Base-by-base conservation (phyloP, 2,329 filamentous ascomycete species). In the Penicillium sp. region DNA sequence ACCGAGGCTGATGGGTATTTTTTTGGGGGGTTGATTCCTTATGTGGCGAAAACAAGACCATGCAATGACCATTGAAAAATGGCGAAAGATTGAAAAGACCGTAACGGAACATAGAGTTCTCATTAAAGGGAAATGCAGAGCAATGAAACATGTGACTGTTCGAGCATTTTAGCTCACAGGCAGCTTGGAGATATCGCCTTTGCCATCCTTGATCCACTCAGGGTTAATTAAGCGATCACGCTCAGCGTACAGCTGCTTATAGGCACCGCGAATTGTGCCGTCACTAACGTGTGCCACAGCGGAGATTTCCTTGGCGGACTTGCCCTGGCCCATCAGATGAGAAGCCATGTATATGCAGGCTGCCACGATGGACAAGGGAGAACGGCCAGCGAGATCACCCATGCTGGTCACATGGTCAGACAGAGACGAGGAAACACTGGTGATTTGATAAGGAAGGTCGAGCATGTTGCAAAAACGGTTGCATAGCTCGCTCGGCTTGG, bases 321-420 rank as follows among this genome's bases (percentile, higher is more conserved):
- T 89, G 18, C 85, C 79, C 61, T 94, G 84, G 51, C 87, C 89
- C 76, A 96, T 87, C 34, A 97, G 81, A 66, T 93, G 85, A 28
- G 90, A 91, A 4, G 93, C 89, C 85, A 97, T 94, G 79, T 94
- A 99, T 72, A 99, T 96, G 71, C 91, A 95, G 29, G 94, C 92
- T 16, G 92, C 93, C 6, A 95, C 93, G 56, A 95, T 90, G 1
- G 93, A 96, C 45, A 99, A 80, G 18, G 94, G 94, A 52, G 93
- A 97, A 54, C 94, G 90, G 60, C 94, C 94, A 33, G 93, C 92
- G 54, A 97, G 82, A 50, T 90, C 87, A 53, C 89, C 88, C 56
- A 90, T 85, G 45, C 84, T 82, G 23, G 85, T 86, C 60, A 94
- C 90, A 68, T 87, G 85, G 61, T 87, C 82, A 3, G 92, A 91